Percentiles rank a stretch among this genome's conserved stretches.
Evolutionary conservation across 2,329 filamentous ascomycete species (phyloP).

Genomic region (Stachybotrys elegans): DNA sequence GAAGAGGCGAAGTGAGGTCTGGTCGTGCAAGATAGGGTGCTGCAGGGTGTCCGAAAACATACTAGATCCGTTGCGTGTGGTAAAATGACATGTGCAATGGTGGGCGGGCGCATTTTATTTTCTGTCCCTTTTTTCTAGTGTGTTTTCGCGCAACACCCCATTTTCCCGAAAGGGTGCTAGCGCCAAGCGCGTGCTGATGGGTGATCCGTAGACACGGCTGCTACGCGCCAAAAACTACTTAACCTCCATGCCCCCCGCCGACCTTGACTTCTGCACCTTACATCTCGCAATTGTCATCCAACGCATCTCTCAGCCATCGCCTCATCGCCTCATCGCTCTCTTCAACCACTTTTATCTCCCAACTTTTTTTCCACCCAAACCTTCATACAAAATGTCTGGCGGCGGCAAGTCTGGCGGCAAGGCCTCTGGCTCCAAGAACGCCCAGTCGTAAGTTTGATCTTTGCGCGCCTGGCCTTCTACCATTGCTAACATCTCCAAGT

Average conservation of each 20-base stretch:
- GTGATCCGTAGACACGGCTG: constrained; percentile 47
- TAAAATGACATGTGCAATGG: not conserved
- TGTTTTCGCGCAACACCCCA: constrained; percentile 22
- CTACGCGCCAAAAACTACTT: constrained; percentile 52
- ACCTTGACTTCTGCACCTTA: constrained; percentile 26
- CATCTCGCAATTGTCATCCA: constrained; percentile 30
- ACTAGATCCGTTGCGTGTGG: no score
- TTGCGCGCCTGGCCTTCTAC: not conserved
- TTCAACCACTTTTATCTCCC: constrained; percentile 7
- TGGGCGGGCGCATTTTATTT: not conserved
- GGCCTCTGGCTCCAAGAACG: constrained; percentile 97
- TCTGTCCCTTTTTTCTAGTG: constrained; percentile 19
- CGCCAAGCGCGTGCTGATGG: constrained; percentile 19
- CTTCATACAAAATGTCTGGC: constrained; percentile 97
- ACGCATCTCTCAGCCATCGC: constrained; percentile 19
- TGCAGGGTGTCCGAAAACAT: constrained; percentile 10
- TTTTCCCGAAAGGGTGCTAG: constrained; percentile 28
- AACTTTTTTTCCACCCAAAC: constrained; percentile 10
- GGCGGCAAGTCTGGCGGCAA: constrained; percentile 99
- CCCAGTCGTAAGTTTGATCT: constrained; percentile 80
- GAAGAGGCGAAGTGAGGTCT: no score
- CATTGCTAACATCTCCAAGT: constrained; percentile 38
- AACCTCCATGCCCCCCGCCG: constrained; percentile 44
- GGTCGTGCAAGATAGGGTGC: no score
- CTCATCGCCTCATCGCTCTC: constrained; percentile 14